Conservation (phyloP, 1,139 yeast species). For the Candida neerlandica region DNA sequence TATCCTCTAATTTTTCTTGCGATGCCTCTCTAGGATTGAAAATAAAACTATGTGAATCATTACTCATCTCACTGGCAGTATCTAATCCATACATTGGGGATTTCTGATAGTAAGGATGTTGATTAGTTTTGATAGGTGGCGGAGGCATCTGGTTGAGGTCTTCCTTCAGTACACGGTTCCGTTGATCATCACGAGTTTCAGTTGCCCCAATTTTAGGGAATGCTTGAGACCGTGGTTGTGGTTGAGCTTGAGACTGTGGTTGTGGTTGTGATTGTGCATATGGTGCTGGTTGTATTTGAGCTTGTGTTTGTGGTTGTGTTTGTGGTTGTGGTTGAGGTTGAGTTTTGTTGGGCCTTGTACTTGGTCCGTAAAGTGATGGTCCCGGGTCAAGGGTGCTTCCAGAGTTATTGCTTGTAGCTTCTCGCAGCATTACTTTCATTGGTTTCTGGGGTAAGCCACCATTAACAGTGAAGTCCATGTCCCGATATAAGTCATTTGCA, state of each 20-base stretch:
- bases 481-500: slow-evolving; percentile 28
- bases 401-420: background rate
- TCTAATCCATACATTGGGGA: slow-evolving; percentile 11
- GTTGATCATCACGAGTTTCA: background rate
- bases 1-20: slow-evolving; percentile 24
- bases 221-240: background rate
- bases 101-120: slow-evolving; percentile 22
- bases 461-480: slow-evolving; percentile 46
- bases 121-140: background rate
- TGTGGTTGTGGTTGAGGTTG: slow-evolving; percentile 1
- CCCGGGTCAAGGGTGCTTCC: slow-evolving; percentile 7
- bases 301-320: background rate
- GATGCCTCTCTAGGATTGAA: slow-evolving; percentile 21
- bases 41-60: slow-evolving; percentile 38
- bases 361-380: slow-evolving; percentile 6
- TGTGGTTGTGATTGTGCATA: background rate
- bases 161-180: background rate
- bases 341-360: background rate
- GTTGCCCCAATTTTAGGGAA: background rate
- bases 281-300: too few species aligned
- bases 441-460: slow-evolving; percentile 48
- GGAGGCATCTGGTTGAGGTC: background rate
- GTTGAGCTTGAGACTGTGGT: background rate
- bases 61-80: slow-evolving; percentile 12
- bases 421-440: slow-evolving; percentile 36